A percentile compares a stretch with the other conserved stretches of the same genome.
phyloP scores from a whole-genome alignment of 164 flowering plant genomes.

The Tetracentron sinense region DNA sequence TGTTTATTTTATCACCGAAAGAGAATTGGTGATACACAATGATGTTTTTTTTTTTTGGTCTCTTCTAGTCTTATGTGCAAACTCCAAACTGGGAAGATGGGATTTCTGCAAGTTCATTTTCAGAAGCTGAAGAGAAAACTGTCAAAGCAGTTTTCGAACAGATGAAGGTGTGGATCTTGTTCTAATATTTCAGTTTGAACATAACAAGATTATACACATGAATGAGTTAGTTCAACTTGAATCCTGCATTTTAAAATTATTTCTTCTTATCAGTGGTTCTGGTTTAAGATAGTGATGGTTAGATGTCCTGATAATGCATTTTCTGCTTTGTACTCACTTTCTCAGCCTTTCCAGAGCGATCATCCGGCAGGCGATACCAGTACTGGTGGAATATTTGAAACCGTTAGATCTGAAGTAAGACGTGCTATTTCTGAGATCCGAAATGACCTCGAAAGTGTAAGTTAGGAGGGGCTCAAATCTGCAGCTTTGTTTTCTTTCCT shows the following conservation, averaged over 20 bases:
- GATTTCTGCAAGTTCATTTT: conserved; percentile 37
- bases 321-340: not conserved
- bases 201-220: not conserved
- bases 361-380: conserved; percentile 24
- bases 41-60: not conserved
- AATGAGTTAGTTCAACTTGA: not conserved
- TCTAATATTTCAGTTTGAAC: not conserved
- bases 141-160: conserved; percentile 52
- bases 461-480: conserved; percentile 7
- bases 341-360: conserved; percentile 32
- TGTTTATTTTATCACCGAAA: no score
- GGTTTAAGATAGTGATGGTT: not conserved
- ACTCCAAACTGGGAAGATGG: conserved; percentile 46
- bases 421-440: conserved; percentile 63
- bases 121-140: conserved; percentile 74
- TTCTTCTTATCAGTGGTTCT: not conserved
- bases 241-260: not conserved
- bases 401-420: conserved; percentile 60
- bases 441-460: conserved; percentile 48
- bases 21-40: no score
- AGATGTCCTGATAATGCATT: conserved; percentile 2
- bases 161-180: conserved; percentile 33
- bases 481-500: not conserved
- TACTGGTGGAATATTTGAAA: conserved; percentile 43
- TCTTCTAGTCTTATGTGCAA: conserved; percentile 26